Evolutionary conservation across 2,329 filamentous ascomycete species (phyloP).

Genomic region (Aspergillus sp.): DNA sequence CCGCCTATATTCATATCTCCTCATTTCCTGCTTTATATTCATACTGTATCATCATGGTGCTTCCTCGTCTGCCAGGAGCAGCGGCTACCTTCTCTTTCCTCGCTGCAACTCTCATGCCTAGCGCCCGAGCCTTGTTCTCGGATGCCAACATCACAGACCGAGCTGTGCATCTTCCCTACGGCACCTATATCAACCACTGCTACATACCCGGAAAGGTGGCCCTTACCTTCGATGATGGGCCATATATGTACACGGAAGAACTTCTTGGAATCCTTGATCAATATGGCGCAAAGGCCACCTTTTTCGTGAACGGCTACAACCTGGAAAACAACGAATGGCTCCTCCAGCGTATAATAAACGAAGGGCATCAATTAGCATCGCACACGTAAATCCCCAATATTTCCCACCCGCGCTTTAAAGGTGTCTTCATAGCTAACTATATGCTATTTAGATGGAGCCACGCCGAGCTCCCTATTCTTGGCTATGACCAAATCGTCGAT

Average conservation of each 20-base stretch:
- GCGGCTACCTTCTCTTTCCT: conserved; percentile 4
- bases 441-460: conserved; percentile 38
- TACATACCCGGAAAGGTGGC: conserved; percentile 56
- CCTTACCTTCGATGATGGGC: conserved; percentile 66
- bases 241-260: conserved; percentile 57
- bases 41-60: conserved; percentile 12
- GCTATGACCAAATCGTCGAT: conserved; percentile 28
- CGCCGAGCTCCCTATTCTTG: conserved; percentile 36
- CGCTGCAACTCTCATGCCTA: background rate
- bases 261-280: conserved; percentile 58
- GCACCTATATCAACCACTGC: conserved; percentile 45
- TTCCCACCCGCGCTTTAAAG: background rate
- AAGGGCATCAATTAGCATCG: conserved; percentile 49
- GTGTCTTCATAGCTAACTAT: background rate
- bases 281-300: conserved; percentile 62
- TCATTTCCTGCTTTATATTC: conserved; percentile 2
- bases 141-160: background rate
- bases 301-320: conserved; percentile 57
- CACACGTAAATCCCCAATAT: conserved; percentile 39
- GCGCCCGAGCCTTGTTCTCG: background rate
- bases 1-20: background rate
- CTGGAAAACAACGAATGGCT: conserved; percentile 26
- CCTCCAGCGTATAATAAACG: conserved; percentile 29
- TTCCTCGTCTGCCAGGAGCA: conserved; percentile 1
- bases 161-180: conserved; percentile 29